Base-by-base conservation (phyloP, 192 early-diverging fungal genomes). In the Podila verticillata region DNA sequence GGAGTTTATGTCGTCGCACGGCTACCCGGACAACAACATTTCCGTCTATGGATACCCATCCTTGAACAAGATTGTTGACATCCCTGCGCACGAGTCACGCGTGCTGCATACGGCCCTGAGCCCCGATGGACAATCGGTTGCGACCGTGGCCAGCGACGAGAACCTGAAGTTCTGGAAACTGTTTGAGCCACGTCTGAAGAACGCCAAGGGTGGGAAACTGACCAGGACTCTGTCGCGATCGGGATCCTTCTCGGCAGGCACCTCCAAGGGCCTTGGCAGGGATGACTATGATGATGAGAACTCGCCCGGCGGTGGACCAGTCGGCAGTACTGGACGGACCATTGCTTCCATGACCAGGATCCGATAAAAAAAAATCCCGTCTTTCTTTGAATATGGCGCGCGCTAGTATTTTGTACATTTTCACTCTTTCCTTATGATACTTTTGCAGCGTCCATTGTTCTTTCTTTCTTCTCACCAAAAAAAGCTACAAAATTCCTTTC, bases 121-220 rank as follows among this genome's bases (percentile, higher is more conserved):
- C 35, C 97, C 97, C 7, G 96, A 98, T 75, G 95, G 95, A 7
- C 93, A 98, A 72, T 90, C 91, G 5, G 87, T 99, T 17, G 96
- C 97, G 7, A 98, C 95, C 5, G 93, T 95, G 2, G 92, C 97
- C 20, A 93, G 94, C 58, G 98, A 99, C 81, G 95, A 97, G 66
- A 97, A 94, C 35, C 82, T 99, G 59, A 94, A 97, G 72, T 98
- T 99, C 82, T 99, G 98, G 98, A 92, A 89, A 64, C 81, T 98
- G 35, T 99, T 96, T 84, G 91, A 94, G 58, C 72, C 30, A 34
- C 30, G 63, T 26, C 30, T 34, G 7, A 75, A 63, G 51, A 68
- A 48, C 20, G 63, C 66, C 7, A 69, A 74, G 56, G 57, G 68
- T 7, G 65, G 57, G 28, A 74, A 59, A 31, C 19, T 63, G 2